A percentile compares a stretch with the other conserved stretches of the same genome.
Conservation (phyloP, 768 basidiomycete species). For the Podaxis rugospora region DNA sequence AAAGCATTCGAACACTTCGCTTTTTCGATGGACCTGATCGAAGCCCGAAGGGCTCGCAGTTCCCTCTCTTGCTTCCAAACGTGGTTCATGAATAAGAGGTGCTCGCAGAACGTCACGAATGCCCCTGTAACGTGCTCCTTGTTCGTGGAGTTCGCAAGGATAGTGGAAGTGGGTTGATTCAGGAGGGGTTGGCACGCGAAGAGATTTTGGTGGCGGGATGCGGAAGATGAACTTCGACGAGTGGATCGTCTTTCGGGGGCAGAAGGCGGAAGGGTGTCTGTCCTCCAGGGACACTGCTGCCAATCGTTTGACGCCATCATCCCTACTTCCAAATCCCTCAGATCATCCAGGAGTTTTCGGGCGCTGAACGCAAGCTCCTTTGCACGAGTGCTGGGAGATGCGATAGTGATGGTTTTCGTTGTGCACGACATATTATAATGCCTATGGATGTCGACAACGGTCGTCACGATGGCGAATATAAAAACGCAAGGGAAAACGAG, state of each 20-base stretch:
- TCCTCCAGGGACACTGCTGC: conserved; percentile 4
- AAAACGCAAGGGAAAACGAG: conserved; percentile 18
- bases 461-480: conserved; percentile 15
- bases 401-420: conserved; percentile 5
- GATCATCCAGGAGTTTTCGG: conserved; percentile 11
- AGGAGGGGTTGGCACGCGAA: conserved; percentile 1
- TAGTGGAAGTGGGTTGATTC: background rate
- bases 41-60: conserved; percentile 28
- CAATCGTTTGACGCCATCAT: background rate
- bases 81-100: conserved; percentile 32
- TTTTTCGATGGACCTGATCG: conserved; percentile 20
- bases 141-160: background rate
- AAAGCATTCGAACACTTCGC: conserved; percentile 26
- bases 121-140: conserved; percentile 17
- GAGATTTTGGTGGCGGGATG: conserved; percentile 4
- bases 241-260: conserved; percentile 2
- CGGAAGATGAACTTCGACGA: background rate
- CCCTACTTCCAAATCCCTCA: conserved; percentile 13
- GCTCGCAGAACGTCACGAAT: conserved; percentile 37
- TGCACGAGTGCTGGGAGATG: conserved; percentile 7
- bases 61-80: conserved; percentile 37
- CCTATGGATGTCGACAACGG: conserved; percentile 4
- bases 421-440: conserved; percentile 2
- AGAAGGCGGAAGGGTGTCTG: conserved; percentile 1
- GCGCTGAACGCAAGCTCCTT: conserved; percentile 12